Percentiles rank a stretch among this genome's conserved stretches.
Conservation (phyloP, 2,329 filamentous ascomycete genomes). For the Berkeleyomyces basicola region DNA sequence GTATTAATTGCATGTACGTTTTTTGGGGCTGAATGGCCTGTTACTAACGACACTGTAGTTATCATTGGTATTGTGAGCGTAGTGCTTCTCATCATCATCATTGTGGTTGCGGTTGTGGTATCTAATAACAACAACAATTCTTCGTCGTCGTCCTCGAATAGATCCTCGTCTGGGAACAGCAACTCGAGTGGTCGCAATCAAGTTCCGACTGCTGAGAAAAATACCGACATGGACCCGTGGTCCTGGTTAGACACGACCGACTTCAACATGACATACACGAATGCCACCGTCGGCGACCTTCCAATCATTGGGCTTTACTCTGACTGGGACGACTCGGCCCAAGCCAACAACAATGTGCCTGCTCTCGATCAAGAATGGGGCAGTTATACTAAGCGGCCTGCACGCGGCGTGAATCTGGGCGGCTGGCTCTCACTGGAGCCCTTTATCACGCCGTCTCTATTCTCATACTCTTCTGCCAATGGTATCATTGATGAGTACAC, state of each 20-base stretch:
- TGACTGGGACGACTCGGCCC: constrained; percentile 67
- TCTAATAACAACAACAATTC: constrained; percentile 41
- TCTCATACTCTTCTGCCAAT: constrained; percentile 46
- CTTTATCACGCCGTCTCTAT: constrained; percentile 88
- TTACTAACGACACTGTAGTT: constrained; percentile 23
- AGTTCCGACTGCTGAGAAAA: constrained; percentile 50
- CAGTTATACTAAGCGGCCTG: constrained; percentile 59
- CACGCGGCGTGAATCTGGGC: constrained; percentile 80
- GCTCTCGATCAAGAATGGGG: constrained; percentile 60
- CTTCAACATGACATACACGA: constrained; percentile 91
- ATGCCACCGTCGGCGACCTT: constrained; percentile 67
- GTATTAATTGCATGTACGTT: constrained; percentile 23
- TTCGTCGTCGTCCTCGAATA: constrained; percentile 1
- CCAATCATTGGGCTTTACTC: constrained; percentile 78
- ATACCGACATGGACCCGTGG: constrained; percentile 72
- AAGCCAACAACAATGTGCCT: constrained; percentile 65
- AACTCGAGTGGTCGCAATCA: constrained; percentile 32
- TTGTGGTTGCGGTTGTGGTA: constrained; percentile 48
- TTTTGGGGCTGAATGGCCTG: no score
- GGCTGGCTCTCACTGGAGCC: constrained; percentile 91
- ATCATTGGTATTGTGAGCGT: constrained; percentile 38
- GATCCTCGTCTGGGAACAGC: neutral
- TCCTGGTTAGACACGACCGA: constrained; percentile 79
- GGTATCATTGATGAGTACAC: constrained; percentile 81
- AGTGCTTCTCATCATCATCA: constrained; percentile 47